Evolutionary conservation across 2,329 filamentous ascomycete genomes (phyloP), one percentile per base, ranked within the genome.

Genomic region (Fusarium transvaalense): DNA sequence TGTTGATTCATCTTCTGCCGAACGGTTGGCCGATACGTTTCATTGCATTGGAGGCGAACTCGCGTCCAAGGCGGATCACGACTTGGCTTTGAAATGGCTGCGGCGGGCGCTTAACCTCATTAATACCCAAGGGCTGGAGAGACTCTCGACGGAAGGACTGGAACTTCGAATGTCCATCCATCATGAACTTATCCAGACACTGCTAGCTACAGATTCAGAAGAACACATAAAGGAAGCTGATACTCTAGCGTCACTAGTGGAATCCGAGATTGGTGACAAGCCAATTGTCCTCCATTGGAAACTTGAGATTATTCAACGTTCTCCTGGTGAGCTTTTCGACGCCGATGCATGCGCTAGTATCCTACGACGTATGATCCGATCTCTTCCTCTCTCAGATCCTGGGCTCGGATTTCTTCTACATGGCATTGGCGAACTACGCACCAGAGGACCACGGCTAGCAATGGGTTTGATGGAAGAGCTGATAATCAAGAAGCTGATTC

Each of bases 1-100:
- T 1, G 75, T 87, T 3, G 84, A 89, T 42, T 77, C 84, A 1
- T 65, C 78, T 3, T 83, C 83, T 2, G 82, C 85, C 3, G 91
- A 94, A 75, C 83, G 81, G 37, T 78, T 94, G 42, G 85, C 89
- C 6, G 89, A 93, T 70, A 80, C 90, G 3, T 82, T 94, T 10
- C 92, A 90, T 66, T 88, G 91, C 61, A 91, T 97, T 39, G 93
- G 93, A 5, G 88, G 85, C 47, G 83, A 84, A 15, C 78, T 90
- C 15, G 76, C 88, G 4, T 76, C 75, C 5, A 86, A 84, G 52
- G 79, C 82, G 10, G 83, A 91, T 52, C 84, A 84, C 65, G 72
- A 79, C 2, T 75, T 84, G 43, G 91, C 92, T 1, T 76, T 85
- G 3, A 89, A 86, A 72, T 98, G 95, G 96, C 80, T 97, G 1